Evolutionary conservation across 2,329 filamentous ascomycete genomes (phyloP).

Genomic region (Alternaria hordeiaustralica): DNA sequence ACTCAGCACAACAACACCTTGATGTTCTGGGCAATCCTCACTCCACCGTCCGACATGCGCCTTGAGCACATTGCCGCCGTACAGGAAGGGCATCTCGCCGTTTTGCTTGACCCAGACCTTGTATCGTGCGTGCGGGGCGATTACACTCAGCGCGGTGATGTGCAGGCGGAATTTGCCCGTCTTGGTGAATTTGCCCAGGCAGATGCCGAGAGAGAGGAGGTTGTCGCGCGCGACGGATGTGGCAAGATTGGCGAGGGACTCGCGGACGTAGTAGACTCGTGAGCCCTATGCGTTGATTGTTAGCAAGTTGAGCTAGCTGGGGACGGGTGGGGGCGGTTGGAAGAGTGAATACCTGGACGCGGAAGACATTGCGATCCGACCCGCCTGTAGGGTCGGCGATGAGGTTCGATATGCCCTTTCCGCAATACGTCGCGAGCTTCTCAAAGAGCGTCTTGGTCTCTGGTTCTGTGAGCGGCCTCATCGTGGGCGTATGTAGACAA

Average conservation of each 20-base stretch:
- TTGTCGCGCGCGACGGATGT: constrained; percentile 82
- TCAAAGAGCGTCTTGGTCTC: constrained; percentile 84
- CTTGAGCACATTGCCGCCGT: constrained; percentile 88
- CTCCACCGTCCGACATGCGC: constrained; percentile 83
- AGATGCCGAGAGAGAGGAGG: constrained; percentile 86
- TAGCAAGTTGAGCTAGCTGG: background rate
- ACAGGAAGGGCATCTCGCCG: constrained; percentile 96
- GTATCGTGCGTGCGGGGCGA: constrained; percentile 89
- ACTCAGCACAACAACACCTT: constrained; percentile 85
- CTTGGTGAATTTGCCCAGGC: constrained; percentile 95
- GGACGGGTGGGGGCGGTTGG: background rate
- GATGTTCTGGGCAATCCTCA: constrained; percentile 92
- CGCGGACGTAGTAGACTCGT: constrained; percentile 89
- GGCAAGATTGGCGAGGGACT: constrained; percentile 89
- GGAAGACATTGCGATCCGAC: constrained; percentile 53
- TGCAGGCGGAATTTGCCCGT: constrained; percentile 94
- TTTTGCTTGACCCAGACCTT: constrained; percentile 98
- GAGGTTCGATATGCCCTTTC: constrained; percentile 82
- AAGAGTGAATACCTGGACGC: constrained; percentile 53
- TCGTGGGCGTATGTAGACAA: constrained; percentile 31
- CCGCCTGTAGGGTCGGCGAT: constrained; percentile 45
- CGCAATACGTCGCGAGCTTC: constrained; percentile 94
- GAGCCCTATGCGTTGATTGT: constrained; percentile 64
- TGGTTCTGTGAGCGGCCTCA: constrained; percentile 81
- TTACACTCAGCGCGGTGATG: constrained; percentile 87